Base-by-base conservation (phyloP, 805 yeast genomes). In the Candida ovalis region DNA sequence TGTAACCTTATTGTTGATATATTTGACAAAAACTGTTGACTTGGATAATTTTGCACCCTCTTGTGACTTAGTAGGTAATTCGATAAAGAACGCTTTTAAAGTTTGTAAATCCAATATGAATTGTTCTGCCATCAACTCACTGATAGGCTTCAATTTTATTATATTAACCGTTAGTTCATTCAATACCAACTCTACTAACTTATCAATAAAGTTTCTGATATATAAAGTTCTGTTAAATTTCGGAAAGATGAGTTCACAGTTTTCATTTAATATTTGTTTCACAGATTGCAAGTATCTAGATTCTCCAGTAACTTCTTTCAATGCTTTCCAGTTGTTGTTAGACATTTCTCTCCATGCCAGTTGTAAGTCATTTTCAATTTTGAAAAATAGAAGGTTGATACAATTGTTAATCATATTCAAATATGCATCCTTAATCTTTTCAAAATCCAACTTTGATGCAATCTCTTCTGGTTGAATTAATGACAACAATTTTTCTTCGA, bases 321-420 rank as follows among this genome's bases (percentile, higher is more conserved):
- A 66, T 33, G 73, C 70, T 25, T 74, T 72, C 96, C 97, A 90
- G 62, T 88, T 85, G 40, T 82, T 79, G 55, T 83, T 84, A 9
- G 76, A 69, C 75, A 94, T 82, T 58, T 89, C 96, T 54, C 94
- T 75, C 96, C 96, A 91, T 4, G 85, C 77, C 48, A 82, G 77
- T 24, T 79, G 81, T 43, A 84, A 66, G 53, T 87, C 90, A 22
- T 68, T 59, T 18, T 80, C 78, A 19, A 87, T 75, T 54, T 86
- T 82, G 22, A 67, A 66, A 23, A 86, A 71, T 19, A 90, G 64
- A 12, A 76, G 62, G 19, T 74, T 74, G 19, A 86, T 75, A 24
- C 87, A 77, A 35, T 72, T 71, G 50, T 81, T 80, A 44, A 88
- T 78, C 17, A 84, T 59, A 43, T 75, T 77, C 27, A 80, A 72